phyloP scores from a whole-genome alignment of 352 stramenopile species.

The Globisporangium cylindrosporum region DNA sequence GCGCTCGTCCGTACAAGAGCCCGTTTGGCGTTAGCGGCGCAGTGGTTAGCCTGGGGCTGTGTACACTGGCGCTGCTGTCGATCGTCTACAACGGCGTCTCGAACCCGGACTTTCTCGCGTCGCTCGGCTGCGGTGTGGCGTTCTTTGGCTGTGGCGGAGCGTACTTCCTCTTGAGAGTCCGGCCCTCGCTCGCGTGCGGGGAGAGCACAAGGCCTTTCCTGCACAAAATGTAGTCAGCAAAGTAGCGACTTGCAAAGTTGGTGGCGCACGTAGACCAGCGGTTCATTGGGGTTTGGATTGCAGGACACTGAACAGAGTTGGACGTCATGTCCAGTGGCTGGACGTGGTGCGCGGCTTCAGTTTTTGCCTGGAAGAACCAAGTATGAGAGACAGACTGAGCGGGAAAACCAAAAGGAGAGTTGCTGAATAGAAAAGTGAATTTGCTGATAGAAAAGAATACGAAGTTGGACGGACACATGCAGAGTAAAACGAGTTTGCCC shows the following conservation, averaged over 20 bases:
- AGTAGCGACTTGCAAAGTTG: not conserved
- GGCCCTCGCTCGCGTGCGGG: constrained; percentile 24
- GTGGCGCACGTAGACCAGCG: too few species aligned
- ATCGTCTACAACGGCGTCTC: constrained; percentile 63
- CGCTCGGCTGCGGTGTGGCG: constrained; percentile 43
- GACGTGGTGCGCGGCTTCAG: not conserved
- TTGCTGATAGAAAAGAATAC: too few species aligned
- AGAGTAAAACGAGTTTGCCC: too few species aligned
- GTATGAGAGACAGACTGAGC: too few species aligned
- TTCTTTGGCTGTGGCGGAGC: constrained; percentile 48
- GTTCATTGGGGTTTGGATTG: too few species aligned
- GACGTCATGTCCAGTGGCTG: not conserved
- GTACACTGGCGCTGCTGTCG: constrained; percentile 42
- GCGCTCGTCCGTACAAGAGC: constrained; percentile 43
- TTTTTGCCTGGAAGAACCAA: too few species aligned
- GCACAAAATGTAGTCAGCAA: not conserved
- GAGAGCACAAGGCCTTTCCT: not conserved
- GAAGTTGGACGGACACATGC: too few species aligned
- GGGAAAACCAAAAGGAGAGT: too few species aligned
- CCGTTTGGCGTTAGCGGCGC: constrained; percentile 53
- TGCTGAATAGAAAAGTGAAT: too few species aligned
- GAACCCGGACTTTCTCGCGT: constrained; percentile 57
- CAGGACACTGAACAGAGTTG: too few species aligned
- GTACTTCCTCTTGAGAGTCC: constrained; percentile 45
- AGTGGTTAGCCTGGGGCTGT: constrained; percentile 41